Evolutionary conservation across 108 stramenopile genomes (phyloP).

Genomic region (Skeletonema grethae): DNA sequence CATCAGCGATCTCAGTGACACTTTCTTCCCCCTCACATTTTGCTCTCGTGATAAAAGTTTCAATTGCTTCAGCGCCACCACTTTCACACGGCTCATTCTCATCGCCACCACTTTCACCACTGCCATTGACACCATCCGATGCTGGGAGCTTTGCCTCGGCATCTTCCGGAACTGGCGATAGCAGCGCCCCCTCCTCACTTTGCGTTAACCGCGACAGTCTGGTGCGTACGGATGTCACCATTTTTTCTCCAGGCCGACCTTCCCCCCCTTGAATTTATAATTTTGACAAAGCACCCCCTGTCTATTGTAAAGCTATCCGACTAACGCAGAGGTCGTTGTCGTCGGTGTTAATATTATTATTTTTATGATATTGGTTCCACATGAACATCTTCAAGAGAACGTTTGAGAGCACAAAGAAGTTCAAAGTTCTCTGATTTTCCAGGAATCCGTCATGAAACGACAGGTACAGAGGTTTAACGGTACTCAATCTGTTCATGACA

Average conservation of each 20-base stretch:
- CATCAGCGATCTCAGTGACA: neutral
- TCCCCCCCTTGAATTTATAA: neutral
- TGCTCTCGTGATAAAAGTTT: neutral
- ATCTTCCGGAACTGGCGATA: neutral
- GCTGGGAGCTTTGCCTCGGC: neutral
- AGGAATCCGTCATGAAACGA: neutral
- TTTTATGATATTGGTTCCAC: neutral
- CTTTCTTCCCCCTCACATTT: neutral
- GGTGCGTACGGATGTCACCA: neutral
- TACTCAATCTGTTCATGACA: neutral
- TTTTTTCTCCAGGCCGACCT: neutral
- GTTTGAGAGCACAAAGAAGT: too few relatives aligned
- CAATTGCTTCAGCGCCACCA: neutral
- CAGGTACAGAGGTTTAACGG: neutral
- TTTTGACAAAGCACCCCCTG: neutral
- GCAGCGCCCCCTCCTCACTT: neutral
- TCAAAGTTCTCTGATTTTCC: neutral
- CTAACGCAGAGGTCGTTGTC: neutral
- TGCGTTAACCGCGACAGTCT: neutral
- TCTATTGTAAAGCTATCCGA: neutral
- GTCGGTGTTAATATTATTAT: neutral
- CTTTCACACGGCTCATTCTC: neutral
- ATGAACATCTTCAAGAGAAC: neutral
- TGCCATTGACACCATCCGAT: neutral
- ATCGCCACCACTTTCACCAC: neutral